Evolutionary conservation across 768 basidiomycete species (phyloP), one percentile per base, ranked within the genome.

Genomic region (Serendipita indica): DNA sequence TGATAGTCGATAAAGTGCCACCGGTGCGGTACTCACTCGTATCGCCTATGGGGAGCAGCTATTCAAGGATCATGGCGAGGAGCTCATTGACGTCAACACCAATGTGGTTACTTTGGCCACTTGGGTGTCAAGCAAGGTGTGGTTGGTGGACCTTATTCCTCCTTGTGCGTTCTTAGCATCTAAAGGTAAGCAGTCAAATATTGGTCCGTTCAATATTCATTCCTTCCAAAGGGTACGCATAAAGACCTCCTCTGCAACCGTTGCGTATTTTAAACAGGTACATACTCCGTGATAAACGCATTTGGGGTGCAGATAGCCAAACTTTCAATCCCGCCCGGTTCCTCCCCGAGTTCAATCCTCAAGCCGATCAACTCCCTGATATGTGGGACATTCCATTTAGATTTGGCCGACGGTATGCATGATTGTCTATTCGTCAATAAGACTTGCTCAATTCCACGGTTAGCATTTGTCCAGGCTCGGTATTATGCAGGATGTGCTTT

Each of bases 151-250:
- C 52, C 65, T 70, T 30, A 70, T 67, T 61, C 18, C 75, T 1
- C 75, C 75, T 0, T 63, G 64, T 0, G 75, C 75, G 75, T 69
- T 77, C 57, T 73, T 75, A 20, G 71, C 73, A 2, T 72, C 71
- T 37, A 37, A 10, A 37, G 35, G 35, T n/a, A n/a, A n/a, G 10
- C 35, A 37, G 35, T n/a, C 10, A 37, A 37, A 10, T n/a, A n/a
- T 37, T 37, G 35, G n/a, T n/a, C n/a, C n/a, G n/a, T n/a, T n/a
- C n/a, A n/a, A n/a, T n/a, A n/a, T n/a, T n/a, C n/a, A n/a, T n/a
- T n/a, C n/a, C n/a, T n/a, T n/a, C n/a, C n/a, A n/a, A n/a, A n/a
- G n/a, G n/a, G n/a, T n/a, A n/a, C n/a, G n/a, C n/a, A n/a, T n/a
- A n/a, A n/a, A n/a, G 35, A 10, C n/a, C 10, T 37, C 10, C 35